Evolutionary conservation across 257 asterid species (phyloP).

Genomic region (Nicotiana sylvestris): DNA sequence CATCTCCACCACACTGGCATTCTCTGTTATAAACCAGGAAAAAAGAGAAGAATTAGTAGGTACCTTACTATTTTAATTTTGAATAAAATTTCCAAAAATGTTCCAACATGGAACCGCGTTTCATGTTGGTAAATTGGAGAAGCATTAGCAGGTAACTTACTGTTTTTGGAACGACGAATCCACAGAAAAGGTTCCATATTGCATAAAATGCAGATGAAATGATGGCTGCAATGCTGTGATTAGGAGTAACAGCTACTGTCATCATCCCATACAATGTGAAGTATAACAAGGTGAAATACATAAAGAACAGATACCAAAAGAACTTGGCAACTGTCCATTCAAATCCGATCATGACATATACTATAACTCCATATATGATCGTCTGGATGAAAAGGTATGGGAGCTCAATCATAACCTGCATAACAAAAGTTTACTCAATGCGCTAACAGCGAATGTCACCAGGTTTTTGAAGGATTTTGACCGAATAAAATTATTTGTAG

Average conservation of each 20-base stretch:
- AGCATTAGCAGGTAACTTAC: constrained; percentile 27
- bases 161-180: constrained; percentile 70
- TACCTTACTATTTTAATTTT: too few species aligned
- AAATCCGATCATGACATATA: constrained; percentile 75
- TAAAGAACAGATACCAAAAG: constrained; percentile 72
- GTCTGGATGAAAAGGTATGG: constrained; percentile 65
- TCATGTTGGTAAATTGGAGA: background rate
- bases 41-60: background rate
- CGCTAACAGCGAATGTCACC: background rate
- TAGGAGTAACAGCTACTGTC: constrained; percentile 80
- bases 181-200: constrained; percentile 74
- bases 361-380: constrained; percentile 49
- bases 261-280: constrained; percentile 83
- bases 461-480: background rate
- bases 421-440: too few species aligned
- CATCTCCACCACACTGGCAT: constrained; percentile 86
- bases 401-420: constrained; percentile 62
- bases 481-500: background rate
- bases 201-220: constrained; percentile 56
- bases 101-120: background rate
- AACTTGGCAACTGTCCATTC: constrained; percentile 65
- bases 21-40: constrained; percentile 39
- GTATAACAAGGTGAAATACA: constrained; percentile 73
- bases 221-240: constrained; percentile 62
- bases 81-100: background rate